Evolutionary conservation across 2,329 filamentous ascomycete genomes (phyloP).

Genomic region (Lachnellula occidentalis): DNA sequence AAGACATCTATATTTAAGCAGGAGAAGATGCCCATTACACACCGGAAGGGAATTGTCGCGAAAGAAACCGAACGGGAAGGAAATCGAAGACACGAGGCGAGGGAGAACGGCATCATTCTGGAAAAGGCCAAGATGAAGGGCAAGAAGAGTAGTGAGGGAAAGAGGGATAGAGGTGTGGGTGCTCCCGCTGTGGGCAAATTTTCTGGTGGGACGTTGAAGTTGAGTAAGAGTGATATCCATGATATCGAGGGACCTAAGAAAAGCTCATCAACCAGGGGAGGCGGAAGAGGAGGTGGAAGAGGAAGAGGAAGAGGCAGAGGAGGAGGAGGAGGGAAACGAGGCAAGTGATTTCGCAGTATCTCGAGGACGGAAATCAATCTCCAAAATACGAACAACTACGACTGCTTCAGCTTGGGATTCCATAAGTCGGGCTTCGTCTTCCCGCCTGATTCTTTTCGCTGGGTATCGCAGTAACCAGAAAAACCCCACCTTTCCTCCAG

Average conservation of each 20-base stretch:
- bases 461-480: too few species aligned
- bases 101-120: slow-evolving; percentile 84
- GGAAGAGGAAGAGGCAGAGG: slow-evolving; percentile 28
- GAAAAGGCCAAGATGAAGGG: slow-evolving; percentile 48
- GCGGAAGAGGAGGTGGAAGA: slow-evolving; percentile 27
- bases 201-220: slow-evolving; percentile 68
- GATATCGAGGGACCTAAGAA: slow-evolving; percentile 56
- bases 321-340: slow-evolving; percentile 20
- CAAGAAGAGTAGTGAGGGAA: slow-evolving; percentile 35
- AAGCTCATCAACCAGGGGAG: slow-evolving; percentile 24
- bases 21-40: slow-evolving; percentile 81
- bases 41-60: slow-evolving; percentile 75
- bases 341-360: slow-evolving; percentile 6
- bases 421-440: too few species aligned
- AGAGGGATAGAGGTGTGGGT: slow-evolving; percentile 59
- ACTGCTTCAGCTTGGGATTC: neutral
- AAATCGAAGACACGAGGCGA: slow-evolving; percentile 70
- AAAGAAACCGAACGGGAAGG: slow-evolving; percentile 62
- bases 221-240: slow-evolving; percentile 72
- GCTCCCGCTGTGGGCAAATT: slow-evolving; percentile 77
- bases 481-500: too few species aligned
- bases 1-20: slow-evolving; percentile 70
- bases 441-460: too few species aligned
- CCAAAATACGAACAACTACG: neutral
- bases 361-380: neutral